Base-by-base conservation (phyloP, 768 basidiomycete genomes). In the Mycena epipterygia region DNA sequence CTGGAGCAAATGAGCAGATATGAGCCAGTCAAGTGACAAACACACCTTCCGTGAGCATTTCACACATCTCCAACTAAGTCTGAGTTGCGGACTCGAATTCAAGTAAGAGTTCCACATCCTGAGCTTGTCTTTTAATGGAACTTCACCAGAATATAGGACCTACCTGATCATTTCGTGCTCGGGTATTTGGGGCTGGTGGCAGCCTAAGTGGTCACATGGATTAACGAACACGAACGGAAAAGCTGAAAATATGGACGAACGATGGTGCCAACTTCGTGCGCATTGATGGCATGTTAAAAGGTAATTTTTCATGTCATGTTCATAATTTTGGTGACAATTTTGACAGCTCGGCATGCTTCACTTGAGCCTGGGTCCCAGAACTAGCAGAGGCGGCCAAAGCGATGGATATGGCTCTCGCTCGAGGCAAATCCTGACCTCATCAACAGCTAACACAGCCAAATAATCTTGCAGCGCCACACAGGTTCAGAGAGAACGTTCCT, bases 31-130 rank as follows among this genome's bases (percentile, higher is more conserved):
- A 25, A 8, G 27, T 39, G 19, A 52, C 49, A 27, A 23, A 27
- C 7, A 35, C 66, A 16, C 37, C 56, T 49, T 56, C 21, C 64
- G 64, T 12, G 44, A n/a, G 42, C 70, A 71, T 61, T 66, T 71
- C 12, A 27, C 6, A 17, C 70, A 71, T 6, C 41, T 59, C 70
- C 70, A 71, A 4, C 11, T 11, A 2, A 39, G 12, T 21, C 21
- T 48, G 53, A 4, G 21, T 30, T 44, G 33, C 6, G 5, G 2
- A 6, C 17, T 17, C 9, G 44, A 17, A 21, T 5, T 19, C 3
- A 65, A 32, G 27, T 42, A 57, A 27, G 25, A 21, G 33, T 19
- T n/a, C 19, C 41, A 57, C 3, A 65, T 46, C 25, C n/a, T n/a
- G n/a, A n/a, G n/a, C n/a, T n/a, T n/a, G n/a, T n/a, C n/a, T n/a